A percentile compares a stretch with the other conserved stretches of the same genome.
Evolutionary conservation across 73 alveolate genomes (phyloP).

Genomic region (Stentor roeselii): DNA sequence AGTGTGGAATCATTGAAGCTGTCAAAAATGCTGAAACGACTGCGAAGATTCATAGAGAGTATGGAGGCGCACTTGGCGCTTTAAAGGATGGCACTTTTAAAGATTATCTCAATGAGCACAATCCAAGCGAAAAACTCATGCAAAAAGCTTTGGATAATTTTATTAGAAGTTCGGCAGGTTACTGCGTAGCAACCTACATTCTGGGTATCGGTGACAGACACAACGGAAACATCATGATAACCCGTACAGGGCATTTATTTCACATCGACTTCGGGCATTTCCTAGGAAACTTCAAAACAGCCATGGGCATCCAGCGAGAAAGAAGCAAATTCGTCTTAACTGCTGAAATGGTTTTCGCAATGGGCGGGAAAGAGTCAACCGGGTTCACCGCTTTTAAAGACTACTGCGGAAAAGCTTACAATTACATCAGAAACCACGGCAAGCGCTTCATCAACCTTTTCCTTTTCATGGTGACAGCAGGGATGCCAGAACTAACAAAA

Average conservation of each 20-base stretch:
- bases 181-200: conserved; percentile 95
- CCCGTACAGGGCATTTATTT: conserved; percentile 86
- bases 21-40: conserved; percentile 65
- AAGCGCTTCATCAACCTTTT: conserved; percentile 48
- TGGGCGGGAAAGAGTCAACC: conserved; percentile 79
- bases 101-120: conserved; percentile 49
- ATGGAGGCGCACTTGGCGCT: conserved; percentile 54
- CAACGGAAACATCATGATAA: conserved; percentile 91
- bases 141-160: conserved; percentile 73
- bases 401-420: conserved; percentile 58
- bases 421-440: conserved; percentile 61
- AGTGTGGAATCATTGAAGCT: conserved; percentile 95
- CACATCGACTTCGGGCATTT: conserved; percentile 99
- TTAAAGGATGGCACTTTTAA: conserved; percentile 50
- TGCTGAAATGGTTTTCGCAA: conserved; percentile 81
- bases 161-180: conserved; percentile 85
- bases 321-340: conserved; percentile 84
- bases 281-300: conserved; percentile 87
- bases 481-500: conserved; percentile 66
- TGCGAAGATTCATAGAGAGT: conserved; percentile 38
- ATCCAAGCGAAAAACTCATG: conserved; percentile 42
- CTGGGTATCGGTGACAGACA: conserved; percentile 97
- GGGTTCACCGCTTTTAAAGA: conserved; percentile 60
- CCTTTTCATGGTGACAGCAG: conserved; percentile 62
- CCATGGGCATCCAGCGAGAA: conserved; percentile 92